Base-by-base conservation (phyloP, 768 basidiomycete genomes). In the Lyophyllum shimeji region DNA sequence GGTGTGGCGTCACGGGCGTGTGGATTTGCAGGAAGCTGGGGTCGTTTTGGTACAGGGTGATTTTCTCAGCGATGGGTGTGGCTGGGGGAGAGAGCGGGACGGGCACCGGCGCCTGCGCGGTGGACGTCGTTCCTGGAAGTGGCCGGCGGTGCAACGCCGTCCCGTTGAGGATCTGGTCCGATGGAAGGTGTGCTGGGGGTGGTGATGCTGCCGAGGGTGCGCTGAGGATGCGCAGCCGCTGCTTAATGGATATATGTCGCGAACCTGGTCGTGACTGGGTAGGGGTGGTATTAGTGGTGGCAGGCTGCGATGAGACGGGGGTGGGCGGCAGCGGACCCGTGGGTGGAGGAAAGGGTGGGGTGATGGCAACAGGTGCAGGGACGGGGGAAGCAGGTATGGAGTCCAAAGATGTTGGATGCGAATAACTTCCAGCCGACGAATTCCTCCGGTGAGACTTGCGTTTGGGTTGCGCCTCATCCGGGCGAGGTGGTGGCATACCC, bases 21-120 rank as follows among this genome's bases (percentile, higher is more conserved):
- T 78, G 67, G 49, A 84, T 71, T 53, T 82, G 78, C 24, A 89
- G 72, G 64, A 90, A 90, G 64, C 81, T 83, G 25, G 82, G 77
- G 58, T 89, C 82, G 45, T 84, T 78, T 51, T 71, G 72, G 55
- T 73, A 70, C 24, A 66, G 55, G 15, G 76, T 77, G 57, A 87
- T 89, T 47, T 81, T 87, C 63, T 85, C 86, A 9, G 82, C 84
- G 21, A 87, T 83, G n/a, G 82, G 83, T n/a, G 81, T 80, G 5
- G 68, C 55, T 12, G 77, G 78, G 21, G 73, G 65, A 27, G 74
- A 71, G 27, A 39, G 37, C 1, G 63, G 34, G 9, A 34, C 23
- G 31, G 33, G 23, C n/a, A n/a, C n/a, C n/a, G n/a, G n/a, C n/a
- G n/a, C n/a, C n/a, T n/a, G n/a, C 13, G 33, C 17, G 13, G 31